Evolutionary conservation across 306 rosid genomes (phyloP).

Genomic region (Vachellia collinsii): DNA sequence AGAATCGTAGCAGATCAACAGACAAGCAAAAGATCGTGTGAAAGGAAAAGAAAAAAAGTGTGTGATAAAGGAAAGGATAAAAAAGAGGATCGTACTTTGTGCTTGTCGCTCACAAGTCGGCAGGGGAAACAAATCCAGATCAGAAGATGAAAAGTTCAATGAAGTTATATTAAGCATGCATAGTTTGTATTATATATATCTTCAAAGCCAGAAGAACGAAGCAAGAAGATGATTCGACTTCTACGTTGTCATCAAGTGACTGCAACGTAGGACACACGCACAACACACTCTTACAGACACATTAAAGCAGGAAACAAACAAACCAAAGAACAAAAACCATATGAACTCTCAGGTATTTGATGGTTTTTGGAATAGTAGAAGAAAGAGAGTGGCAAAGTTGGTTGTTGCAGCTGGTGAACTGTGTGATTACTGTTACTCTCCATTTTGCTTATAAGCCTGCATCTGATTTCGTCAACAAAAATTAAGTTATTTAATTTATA

Average conservation of each 20-base stretch:
- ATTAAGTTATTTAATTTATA: neutral
- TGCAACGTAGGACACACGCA: conserved; percentile 41
- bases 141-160: conserved; percentile 15
- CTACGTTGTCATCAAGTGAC: conserved; percentile 3
- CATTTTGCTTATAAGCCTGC: neutral
- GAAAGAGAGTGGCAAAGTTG: neutral
- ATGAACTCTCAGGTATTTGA: neutral
- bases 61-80: conserved; percentile 4
- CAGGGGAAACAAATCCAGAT: neutral
- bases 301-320: neutral
- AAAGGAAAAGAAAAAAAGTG: neutral
- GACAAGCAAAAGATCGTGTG: neutral
- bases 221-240: conserved; percentile 19
- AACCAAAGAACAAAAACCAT: conserved; percentile 4
- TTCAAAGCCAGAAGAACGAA: conserved; percentile 20
- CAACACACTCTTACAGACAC: conserved; percentile 33
- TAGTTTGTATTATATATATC: neutral
- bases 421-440: neutral
- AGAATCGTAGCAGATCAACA: neutral
- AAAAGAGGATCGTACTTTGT: conserved; percentile 15
- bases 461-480: neutral
- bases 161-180: neutral
- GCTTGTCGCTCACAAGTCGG: conserved; percentile 27
- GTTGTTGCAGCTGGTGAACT: conserved; percentile 13
- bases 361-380: neutral